These are phyloP conservation scores for Sarcomyxa edulis DNA, from an alignment of 768 basidiomycete species.

Conservation along the genomic window DNA sequence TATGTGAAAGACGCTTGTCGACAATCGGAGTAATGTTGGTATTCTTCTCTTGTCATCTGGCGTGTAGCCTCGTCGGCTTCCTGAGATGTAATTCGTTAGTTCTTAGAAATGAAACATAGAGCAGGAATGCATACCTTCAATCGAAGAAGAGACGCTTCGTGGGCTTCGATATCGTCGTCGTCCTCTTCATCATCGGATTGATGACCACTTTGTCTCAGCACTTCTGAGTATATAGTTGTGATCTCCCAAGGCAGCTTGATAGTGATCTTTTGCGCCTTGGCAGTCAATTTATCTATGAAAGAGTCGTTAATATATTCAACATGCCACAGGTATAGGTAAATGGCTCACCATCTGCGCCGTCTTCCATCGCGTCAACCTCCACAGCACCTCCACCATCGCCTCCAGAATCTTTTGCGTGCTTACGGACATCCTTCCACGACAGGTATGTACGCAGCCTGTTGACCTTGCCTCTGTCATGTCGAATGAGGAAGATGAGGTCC, in stretches of 20 bases:
- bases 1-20: constrained; percentile 96
- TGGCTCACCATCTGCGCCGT: constrained; percentile 68
- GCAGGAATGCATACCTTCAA: constrained; percentile 48
- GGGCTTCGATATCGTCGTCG: constrained; percentile 93
- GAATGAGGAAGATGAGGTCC: constrained; percentile 94
- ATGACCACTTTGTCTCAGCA: constrained; percentile 66
- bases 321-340: not conserved
- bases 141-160: constrained; percentile 88
- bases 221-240: constrained; percentile 86
- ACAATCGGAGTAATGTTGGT: constrained; percentile 95
- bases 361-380: constrained; percentile 80
- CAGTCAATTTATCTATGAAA: constrained; percentile 62
- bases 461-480: constrained; percentile 90
- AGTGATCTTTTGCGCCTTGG: constrained; percentile 88
- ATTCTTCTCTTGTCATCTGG: constrained; percentile 95
- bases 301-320: not conserved
- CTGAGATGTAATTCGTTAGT: constrained; percentile 25
- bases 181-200: constrained; percentile 95
- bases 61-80: constrained; percentile 95
- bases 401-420: constrained; percentile 88
- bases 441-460: constrained; percentile 90
- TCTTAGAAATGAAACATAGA: not conserved
- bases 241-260: constrained; percentile 98
- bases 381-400: constrained; percentile 77
- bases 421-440: constrained; percentile 96